A percentile compares a stretch with the other conserved stretches of the same genome.
phyloP scores from a whole-genome alignment of 2,329 filamentous ascomycete genomes.

The Paecilomyces niveus region DNA sequence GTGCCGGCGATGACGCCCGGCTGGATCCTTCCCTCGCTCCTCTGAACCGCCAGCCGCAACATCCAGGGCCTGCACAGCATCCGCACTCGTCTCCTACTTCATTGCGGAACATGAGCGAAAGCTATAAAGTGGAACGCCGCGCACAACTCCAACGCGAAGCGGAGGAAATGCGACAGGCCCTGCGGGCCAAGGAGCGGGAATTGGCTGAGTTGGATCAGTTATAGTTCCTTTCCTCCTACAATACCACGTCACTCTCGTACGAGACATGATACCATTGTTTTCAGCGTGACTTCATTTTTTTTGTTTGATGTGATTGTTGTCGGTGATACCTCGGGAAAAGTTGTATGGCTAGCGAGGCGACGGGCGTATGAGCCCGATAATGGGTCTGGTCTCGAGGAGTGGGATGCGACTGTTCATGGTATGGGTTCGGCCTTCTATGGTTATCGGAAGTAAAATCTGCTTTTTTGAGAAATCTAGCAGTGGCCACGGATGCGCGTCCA shows the following conservation, averaged over 20 bases:
- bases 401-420: not conserved
- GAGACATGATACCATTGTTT: not conserved
- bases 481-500: not conserved
- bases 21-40: slow-evolving; percentile 34
- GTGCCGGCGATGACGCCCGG: slow-evolving; percentile 28
- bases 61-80: slow-evolving; percentile 9
- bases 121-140: slow-evolving; percentile 54
- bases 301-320: not conserved
- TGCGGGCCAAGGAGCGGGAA: slow-evolving; percentile 68
- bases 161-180: slow-evolving; percentile 65
- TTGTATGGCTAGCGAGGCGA: not conserved
- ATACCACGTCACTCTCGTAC: not conserved
- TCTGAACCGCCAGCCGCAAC: slow-evolving; percentile 14
- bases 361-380: not conserved
- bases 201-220: slow-evolving; percentile 47
- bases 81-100: slow-evolving; percentile 17
- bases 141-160: slow-evolving; percentile 64
- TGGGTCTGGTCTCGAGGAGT: not conserved
- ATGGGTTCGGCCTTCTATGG: not conserved
- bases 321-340: slow-evolving; percentile 5
- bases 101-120: slow-evolving; percentile 36
- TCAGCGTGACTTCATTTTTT: not conserved
- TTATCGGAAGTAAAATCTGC: not conserved
- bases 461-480: not conserved
- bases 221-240: not conserved